Evolutionary conservation across 352 stramenopile species (phyloP), one percentile per base, ranked within the genome.

Genomic region (Globisporangium spinosum): DNA sequence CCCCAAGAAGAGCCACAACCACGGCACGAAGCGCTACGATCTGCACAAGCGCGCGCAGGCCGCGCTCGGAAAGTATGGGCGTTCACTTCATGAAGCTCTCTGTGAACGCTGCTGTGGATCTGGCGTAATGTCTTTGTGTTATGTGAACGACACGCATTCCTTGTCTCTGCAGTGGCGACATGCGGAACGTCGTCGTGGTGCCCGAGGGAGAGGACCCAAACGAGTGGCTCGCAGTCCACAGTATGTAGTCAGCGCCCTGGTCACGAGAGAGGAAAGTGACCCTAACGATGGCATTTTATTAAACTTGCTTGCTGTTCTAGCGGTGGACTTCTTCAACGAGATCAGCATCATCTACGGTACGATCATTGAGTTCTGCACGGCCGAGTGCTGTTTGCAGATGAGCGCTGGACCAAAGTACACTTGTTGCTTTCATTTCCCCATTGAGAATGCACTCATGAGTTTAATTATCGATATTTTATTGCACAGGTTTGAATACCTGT

Each of bases 251-350:
- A 22, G 38, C 9, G 5, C 15, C 0, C 45, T 23, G 8, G 45
- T 10, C 4, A 10, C 17, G 4, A 8, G 45, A 53, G 45, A 23
- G 17, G 29, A 32, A 32, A 32, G 29, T 8, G 29, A 32, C 29
- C 29, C 13, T 54, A 25, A 13, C 8, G 2, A 22, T 49, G 35
- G 9, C 12, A 40, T n/a, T 49, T 2, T 49, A 12, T 27, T 9
- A 5, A 40, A 23, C 27, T n/a, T 45, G 55, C 27, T 58, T 58
- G 6, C 5, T 56, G 27, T 29, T 6, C 53, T 49, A 97, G 90
- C 90, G 25, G 90, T 98, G 25, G 94, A 98, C 71, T 98, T 97
- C 68, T 98, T 97, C 78, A 98, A 98, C 68, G 91, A 98, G 76
- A 89, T 98, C 64, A 97, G 84, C 58, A 89, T 98, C 47, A 79